These are phyloP conservation scores for Dendrocalamus latiflorus DNA, from an alignment of 202 grass and related monocot genomes.

Conservation along the genomic window DNA sequence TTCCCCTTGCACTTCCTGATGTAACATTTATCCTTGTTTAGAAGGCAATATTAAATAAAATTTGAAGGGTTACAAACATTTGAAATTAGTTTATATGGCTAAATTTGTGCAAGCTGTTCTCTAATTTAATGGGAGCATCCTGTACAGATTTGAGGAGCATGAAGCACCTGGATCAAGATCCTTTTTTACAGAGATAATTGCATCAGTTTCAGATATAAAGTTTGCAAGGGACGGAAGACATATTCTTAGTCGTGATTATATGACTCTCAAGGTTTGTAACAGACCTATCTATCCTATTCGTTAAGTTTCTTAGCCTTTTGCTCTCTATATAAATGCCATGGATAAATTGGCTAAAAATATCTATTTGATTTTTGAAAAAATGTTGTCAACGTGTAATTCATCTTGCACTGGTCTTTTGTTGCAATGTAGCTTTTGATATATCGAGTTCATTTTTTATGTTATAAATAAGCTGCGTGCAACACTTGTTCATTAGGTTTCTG, in stretches of 20 bases:
- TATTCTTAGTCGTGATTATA: too few species aligned
- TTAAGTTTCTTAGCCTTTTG: not conserved
- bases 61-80: constrained; percentile 10
- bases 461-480: constrained; percentile 5
- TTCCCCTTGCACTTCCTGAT: too few species aligned
- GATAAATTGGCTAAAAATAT: not conserved
- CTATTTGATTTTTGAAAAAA: constrained; percentile 3
- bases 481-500: not conserved
- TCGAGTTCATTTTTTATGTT: not conserved
- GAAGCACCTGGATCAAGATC: constrained; percentile 63
- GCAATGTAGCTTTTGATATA: not conserved
- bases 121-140: not conserved
- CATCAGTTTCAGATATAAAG: too few species aligned
- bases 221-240: constrained; percentile 72
- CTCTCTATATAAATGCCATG: not conserved
- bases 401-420: not conserved
- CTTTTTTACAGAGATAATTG: constrained; percentile 96
- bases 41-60: not conserved
- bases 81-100: not conserved
- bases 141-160: constrained; percentile 75
- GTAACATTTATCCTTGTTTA: constrained; percentile 23
- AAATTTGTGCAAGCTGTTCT: not conserved
- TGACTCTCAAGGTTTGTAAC: constrained; percentile 83
- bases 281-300: not conserved
- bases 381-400: not conserved